Conservation (phyloP, 2,329 filamentous ascomycete genomes). For the Clonostachys byssicola region DNA sequence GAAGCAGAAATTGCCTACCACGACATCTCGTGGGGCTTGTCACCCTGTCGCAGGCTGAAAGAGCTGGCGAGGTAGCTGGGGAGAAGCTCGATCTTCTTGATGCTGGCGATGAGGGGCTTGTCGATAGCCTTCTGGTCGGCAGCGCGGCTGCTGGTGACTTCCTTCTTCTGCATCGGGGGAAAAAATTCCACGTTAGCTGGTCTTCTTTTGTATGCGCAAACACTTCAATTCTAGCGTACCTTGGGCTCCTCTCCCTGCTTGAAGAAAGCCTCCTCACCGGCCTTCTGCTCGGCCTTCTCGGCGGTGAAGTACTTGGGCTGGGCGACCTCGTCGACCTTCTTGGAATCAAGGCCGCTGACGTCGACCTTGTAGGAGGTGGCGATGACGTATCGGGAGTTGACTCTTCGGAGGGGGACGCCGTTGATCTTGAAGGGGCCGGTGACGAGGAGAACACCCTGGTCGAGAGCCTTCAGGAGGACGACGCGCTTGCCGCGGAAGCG, state of each 20-base stretch:
- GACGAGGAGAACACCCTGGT: conserved; percentile 96
- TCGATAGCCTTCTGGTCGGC: conserved; percentile 98
- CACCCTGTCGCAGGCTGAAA: conserved; percentile 98
- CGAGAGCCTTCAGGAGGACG: conserved; percentile 95
- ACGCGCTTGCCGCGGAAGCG: conserved; percentile 99
- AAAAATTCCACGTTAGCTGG: conserved; percentile 23
- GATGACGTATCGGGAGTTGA: conserved; percentile 92
- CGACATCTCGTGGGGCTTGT: conserved; percentile 99
- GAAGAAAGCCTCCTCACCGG: conserved; percentile 98
- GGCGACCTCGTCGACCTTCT: conserved; percentile 79
- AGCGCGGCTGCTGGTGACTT: conserved; percentile 84
- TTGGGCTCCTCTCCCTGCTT: conserved; percentile 97
- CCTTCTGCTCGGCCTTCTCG: conserved; percentile 94
- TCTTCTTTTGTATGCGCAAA: neutral
- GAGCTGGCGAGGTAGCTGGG: conserved; percentile 89
- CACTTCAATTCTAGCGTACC: conserved; percentile 50
- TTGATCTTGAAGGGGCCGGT: conserved; percentile 99
- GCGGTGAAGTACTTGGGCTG: conserved; percentile 90
- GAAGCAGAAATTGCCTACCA: conserved; percentile 63
- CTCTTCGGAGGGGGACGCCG: conserved; percentile 92
- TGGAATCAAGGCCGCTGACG: conserved; percentile 78
- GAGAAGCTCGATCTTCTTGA: conserved; percentile 98
- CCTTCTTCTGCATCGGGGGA: conserved; percentile 75
- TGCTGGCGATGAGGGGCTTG: conserved; percentile 88
- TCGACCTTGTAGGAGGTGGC: conserved; percentile 84